Evolutionary conservation across 495 filamentous ascomycete genomes (phyloP), one percentile per base, ranked within the genome.

Genomic region (Tuber indicum): DNA sequence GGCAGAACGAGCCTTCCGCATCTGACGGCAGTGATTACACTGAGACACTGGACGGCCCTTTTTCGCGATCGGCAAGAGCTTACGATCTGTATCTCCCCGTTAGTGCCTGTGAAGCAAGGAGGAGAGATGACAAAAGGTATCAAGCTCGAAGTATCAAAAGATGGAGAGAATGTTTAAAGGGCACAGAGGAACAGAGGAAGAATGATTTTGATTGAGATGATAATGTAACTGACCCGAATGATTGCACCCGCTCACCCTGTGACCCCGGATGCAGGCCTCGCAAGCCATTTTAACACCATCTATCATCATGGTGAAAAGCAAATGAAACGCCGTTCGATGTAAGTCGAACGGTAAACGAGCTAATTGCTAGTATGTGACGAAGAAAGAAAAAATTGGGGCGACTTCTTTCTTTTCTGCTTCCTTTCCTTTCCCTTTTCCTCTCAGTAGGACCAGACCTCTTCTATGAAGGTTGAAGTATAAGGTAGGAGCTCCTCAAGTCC

Each of bases 21-120:
- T 92, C 80, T 91, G 89, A 86, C 96, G 94, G 86, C 96, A 99
- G 87, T 98, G 96, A 82, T 92, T 88, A 85, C 96, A 99, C 92
- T 99, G 96, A 85, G 95, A 97, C 82, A 98, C 95, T 81, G 96
- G 96, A 81, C 96, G 92, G 85, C 96, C 96, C 83, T 99, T 98
- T 86, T 97, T 97, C 87, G 96, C 96, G 88, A 98, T 97, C 85
- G 96, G 96, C 84, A 91, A 91, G 77, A 99, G 90, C 79, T 92
- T 92, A 81, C 96, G 93, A 85, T 98, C 96, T 98, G 84, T 78
- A 76, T 45, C 49, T 36, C 62, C 70, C 62, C 41, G 72, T 80
- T 77, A 77, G 78, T 75, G 76, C 77, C 23, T 74, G 83, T 84
- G 84, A 82, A 86, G 82, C 62, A 79, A 69, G 52, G 62, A 73